These are phyloP conservation scores for Boechera retrofracta DNA, from an alignment of 345 rosid species.

Conservation along the genomic window DNA sequence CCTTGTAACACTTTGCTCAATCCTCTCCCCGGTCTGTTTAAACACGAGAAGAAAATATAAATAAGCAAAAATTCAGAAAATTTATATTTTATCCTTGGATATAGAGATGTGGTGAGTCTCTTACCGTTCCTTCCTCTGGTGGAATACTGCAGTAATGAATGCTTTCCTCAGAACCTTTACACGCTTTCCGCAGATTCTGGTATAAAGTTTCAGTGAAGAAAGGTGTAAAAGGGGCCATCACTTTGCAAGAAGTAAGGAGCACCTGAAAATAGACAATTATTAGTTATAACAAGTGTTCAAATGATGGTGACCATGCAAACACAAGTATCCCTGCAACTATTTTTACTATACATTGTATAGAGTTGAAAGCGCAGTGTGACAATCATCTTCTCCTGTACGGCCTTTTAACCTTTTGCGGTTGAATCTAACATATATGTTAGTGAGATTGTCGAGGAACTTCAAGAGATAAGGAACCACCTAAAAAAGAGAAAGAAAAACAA, in stretches of 20 bases:
- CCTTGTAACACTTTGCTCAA: slow-evolving; percentile 92
- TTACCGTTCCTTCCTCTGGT: slow-evolving; percentile 77
- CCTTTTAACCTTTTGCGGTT: slow-evolving; percentile 99
- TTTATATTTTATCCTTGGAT: slow-evolving; percentile 3
- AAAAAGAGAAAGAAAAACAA: neutral
- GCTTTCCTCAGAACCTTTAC: slow-evolving; percentile 76
- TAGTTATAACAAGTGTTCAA: neutral
- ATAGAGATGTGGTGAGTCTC: slow-evolving; percentile 33
- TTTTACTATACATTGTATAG: slow-evolving; percentile 76
- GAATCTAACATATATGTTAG: slow-evolving; percentile 94
- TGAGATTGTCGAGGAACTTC: slow-evolving; percentile 94
- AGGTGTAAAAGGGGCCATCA: slow-evolving; percentile 98
- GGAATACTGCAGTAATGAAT: slow-evolving; percentile 91
- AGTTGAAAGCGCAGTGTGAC: slow-evolving; percentile 86
- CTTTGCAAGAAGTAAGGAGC: slow-evolving; percentile 92
- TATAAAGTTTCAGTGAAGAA: slow-evolving; percentile 94
- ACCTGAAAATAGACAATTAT: slow-evolving; percentile 60
- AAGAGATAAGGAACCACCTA: slow-evolving; percentile 96
- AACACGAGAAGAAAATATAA: slow-evolving; percentile 9
- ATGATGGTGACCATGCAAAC: slow-evolving; percentile 26
- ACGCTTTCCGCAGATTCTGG: slow-evolving; percentile 90
- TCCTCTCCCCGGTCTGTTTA: slow-evolving; percentile 74
- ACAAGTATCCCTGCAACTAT: slow-evolving; percentile 6
- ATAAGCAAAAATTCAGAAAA: neutral
- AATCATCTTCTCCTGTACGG: slow-evolving; percentile 90